These are phyloP conservation scores for Talaromyces sp. DNA, from an alignment of 2,329 filamentous ascomycete species.

Conservation along the genomic window DNA sequence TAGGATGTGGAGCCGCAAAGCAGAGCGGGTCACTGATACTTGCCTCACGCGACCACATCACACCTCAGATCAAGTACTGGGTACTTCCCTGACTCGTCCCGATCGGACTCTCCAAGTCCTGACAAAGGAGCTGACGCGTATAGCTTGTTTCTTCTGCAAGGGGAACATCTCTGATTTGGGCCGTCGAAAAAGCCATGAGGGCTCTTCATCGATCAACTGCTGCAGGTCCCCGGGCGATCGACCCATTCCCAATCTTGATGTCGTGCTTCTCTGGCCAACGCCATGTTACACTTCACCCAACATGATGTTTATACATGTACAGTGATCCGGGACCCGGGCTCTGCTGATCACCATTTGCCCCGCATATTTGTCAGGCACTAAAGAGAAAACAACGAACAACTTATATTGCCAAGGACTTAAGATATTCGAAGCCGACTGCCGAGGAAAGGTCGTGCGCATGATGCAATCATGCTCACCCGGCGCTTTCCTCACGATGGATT, in stretches of 20 bases:
- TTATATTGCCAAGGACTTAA: constrained; percentile 2
- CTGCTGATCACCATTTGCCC: constrained; percentile 22
- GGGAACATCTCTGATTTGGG: constrained; percentile 22
- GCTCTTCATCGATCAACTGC: constrained; percentile 4
- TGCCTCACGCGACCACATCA: neutral
- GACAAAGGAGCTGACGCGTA: constrained; percentile 2
- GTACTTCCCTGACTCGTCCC: neutral
- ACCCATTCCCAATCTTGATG: neutral
- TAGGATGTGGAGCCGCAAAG: constrained; percentile 1
- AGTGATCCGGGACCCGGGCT: constrained; percentile 1
- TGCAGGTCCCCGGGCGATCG: constrained; percentile 18
- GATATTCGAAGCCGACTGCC: constrained; percentile 5
- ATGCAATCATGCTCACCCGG: constrained; percentile 22
- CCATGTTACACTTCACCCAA: neutral
- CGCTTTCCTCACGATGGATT: constrained; percentile 7
- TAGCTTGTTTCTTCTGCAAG: constrained; percentile 20
- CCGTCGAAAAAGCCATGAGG: constrained; percentile 7
- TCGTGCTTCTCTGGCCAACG: neutral
- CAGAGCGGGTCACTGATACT: neutral
- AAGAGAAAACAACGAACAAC: neutral
- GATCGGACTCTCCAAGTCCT: neutral
- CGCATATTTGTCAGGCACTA: constrained; percentile 13
- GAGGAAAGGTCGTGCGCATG: constrained; percentile 16
- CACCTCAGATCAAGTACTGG: neutral
- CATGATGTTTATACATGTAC: neutral